These are phyloP conservation scores for Corrigiola litoralis DNA, from an alignment of 179 eudicot genomes.

Conservation along the genomic window DNA sequence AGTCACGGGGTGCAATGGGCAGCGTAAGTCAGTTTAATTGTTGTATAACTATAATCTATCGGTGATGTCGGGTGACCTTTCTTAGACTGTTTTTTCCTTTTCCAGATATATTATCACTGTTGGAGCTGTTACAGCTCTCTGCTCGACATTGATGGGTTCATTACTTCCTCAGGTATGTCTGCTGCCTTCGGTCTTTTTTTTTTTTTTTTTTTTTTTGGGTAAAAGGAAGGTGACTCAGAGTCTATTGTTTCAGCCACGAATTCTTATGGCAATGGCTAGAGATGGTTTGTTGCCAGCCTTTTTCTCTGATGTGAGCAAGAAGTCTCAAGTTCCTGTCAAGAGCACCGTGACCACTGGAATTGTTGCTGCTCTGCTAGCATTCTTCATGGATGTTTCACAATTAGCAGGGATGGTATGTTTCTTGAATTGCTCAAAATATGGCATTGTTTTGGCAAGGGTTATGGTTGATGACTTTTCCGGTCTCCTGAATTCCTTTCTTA, in stretches of 20 bases:
- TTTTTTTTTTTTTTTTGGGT: too few species aligned
- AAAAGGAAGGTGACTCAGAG: too few species aligned
- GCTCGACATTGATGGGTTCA: conserved; percentile 95
- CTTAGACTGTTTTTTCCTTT: not conserved
- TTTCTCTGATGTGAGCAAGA: conserved; percentile 72
- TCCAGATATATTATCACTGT: conserved; percentile 71
- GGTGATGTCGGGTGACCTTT: not conserved
- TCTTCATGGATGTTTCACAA: conserved; percentile 83
- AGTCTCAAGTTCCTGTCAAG: conserved; percentile 84
- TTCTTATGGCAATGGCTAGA: conserved; percentile 97
- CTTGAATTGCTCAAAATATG: not conserved
- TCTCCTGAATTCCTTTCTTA: not conserved
- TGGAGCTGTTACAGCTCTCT: conserved; percentile 88
- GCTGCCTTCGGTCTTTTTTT: not conserved
- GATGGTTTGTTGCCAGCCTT: conserved; percentile 91
- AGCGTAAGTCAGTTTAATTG: conserved; percentile 54
- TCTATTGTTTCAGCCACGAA: conserved; percentile 63
- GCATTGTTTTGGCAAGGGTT: not conserved
- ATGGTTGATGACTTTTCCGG: not conserved
- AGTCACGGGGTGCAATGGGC: conserved; percentile 90
- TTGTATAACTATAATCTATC: not conserved
- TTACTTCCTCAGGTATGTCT: conserved; percentile 79
- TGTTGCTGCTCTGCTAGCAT: conserved; percentile 66
- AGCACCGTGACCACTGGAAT: conserved; percentile 73
- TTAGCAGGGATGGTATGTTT: conserved; percentile 90